Evolutionary conservation across 2,329 filamentous ascomycete genomes (phyloP).

Genomic region (Fusarium palustre): DNA sequence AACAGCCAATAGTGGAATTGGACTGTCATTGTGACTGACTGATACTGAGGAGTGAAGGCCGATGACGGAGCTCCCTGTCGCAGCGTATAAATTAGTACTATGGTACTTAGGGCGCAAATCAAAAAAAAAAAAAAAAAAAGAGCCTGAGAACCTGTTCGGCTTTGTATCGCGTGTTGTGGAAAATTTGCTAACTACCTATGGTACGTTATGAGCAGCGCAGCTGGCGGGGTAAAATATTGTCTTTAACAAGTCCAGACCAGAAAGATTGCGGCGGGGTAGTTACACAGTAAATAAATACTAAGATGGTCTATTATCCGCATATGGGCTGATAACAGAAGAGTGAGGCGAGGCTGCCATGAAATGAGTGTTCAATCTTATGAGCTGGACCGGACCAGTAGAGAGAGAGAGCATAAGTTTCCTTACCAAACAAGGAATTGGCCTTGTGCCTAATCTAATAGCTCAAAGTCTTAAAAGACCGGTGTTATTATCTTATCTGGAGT

Average conservation of each 20-base stretch:
- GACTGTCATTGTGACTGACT: slow-evolving; percentile 20
- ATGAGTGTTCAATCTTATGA: slow-evolving; percentile 16
- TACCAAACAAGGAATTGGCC: background rate
- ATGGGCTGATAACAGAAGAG: slow-evolving; percentile 18
- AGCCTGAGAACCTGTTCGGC: slow-evolving; percentile 10
- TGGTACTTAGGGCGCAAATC: background rate
- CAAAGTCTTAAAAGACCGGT: background rate
- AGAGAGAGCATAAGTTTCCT: background rate
- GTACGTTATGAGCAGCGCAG: background rate
- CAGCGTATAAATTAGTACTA: no score
- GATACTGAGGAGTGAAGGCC: slow-evolving; percentile 8
- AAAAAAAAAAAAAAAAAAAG: no score
- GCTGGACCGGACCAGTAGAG: background rate
- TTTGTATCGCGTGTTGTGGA: slow-evolving; percentile 16
- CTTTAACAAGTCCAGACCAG: slow-evolving; percentile 2
- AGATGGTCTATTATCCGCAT: background rate
- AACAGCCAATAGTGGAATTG: slow-evolving; percentile 15
- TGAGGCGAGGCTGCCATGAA: background rate
- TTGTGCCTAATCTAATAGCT: background rate
- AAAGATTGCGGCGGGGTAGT: slow-evolving; percentile 13
- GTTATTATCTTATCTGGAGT: slow-evolving; percentile 5
- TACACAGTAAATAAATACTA: no score
- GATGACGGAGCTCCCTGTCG: slow-evolving; percentile 39
- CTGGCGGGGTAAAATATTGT: slow-evolving; percentile 37
- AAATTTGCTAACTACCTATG: slow-evolving; percentile 28